phyloP scores from a whole-genome alignment of 768 basidiomycete genomes.

The Suillus occidentalis region DNA sequence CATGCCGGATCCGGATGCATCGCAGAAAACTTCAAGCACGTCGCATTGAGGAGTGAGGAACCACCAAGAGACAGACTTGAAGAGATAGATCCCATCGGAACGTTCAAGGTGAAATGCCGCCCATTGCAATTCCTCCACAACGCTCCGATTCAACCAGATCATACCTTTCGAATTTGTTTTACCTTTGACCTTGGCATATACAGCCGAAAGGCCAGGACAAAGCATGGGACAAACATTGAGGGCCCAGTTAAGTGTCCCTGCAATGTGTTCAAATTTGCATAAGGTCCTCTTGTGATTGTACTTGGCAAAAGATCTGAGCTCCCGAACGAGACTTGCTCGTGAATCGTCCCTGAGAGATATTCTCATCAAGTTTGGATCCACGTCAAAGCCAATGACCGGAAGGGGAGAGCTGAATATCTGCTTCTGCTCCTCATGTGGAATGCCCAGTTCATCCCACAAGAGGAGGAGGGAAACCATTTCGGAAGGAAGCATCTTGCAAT shows the following conservation, averaged over 20 bases:
- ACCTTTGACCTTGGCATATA: conserved; percentile 31
- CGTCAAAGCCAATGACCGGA: no score
- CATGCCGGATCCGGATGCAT: conserved; percentile 8
- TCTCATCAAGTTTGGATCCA: no score
- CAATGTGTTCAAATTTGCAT: conserved; percentile 24
- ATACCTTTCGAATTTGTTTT: conserved; percentile 12
- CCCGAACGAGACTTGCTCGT: no score
- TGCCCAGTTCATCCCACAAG: no score
- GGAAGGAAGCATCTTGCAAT: no score
- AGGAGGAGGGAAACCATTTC: no score
- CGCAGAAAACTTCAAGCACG: conserved; percentile 4
- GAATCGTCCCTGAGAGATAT: no score
- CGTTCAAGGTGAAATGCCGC: conserved; percentile 13
- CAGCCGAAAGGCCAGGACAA: conserved; percentile 21
- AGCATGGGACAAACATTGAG: conserved; percentile 34
- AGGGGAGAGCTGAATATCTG: no score
- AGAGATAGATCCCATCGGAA: neutral
- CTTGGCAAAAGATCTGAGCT: no score
- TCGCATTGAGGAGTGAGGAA: neutral
- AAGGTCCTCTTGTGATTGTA: conserved; percentile 21
- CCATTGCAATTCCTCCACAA: conserved; percentile 23
- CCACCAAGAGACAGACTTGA: conserved; percentile 18
- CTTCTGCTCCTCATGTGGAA: no score
- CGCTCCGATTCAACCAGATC: conserved; percentile 16
- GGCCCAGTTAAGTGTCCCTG: conserved; percentile 35